Base-by-base conservation (phyloP, 2,329 filamentous ascomycete genomes). In the Xylaria sp. region DNA sequence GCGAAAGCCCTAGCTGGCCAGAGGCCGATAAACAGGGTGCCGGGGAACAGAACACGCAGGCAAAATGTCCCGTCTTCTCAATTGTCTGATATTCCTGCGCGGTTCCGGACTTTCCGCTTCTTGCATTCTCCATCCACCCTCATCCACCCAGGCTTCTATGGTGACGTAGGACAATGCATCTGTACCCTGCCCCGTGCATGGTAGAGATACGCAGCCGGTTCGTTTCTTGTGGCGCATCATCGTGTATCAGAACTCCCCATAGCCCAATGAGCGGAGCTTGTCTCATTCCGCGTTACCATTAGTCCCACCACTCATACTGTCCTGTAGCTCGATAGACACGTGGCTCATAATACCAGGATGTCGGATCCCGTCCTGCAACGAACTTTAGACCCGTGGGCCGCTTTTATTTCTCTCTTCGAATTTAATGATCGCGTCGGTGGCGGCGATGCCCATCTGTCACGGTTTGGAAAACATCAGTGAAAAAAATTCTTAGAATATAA, bases 391-490 rank as follows among this genome's bases (percentile, higher is more conserved):
- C 23, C 51, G 29, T n/a, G 35, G 29, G 21, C 25, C 42, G 59
- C 40, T 50, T 60, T 60, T 55, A 51, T 32, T 69, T 6, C 27
- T 21, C 23, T 48, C 42, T 58, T 25, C 25, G 16, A 29, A 35
- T 57, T 40, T 63, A 63, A 54, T 74, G 69, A 63, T 77, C 72
- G 73, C 74, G 76, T 73, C 71, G 79, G 76, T 79, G 82, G 72
- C 79, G 81, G 71, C 76, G 80, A 75, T 70, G 77, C 64, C 73
- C 76, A 75, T 84, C 83, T 84, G 78, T 80, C 79, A 81, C 78
- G 80, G 74, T 75, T 65, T 68, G 69, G 69, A 71, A 72, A 75
- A 71, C 74, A 76, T 84, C 82, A 84, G 83, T 79, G 76, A 71
- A 48, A 65, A 48, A 66, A 35, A 60, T 72, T 74, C 75, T 71